phyloP scores from a whole-genome alignment of 2,329 filamentous ascomycete species.

The Hypoxylon sp. region DNA sequence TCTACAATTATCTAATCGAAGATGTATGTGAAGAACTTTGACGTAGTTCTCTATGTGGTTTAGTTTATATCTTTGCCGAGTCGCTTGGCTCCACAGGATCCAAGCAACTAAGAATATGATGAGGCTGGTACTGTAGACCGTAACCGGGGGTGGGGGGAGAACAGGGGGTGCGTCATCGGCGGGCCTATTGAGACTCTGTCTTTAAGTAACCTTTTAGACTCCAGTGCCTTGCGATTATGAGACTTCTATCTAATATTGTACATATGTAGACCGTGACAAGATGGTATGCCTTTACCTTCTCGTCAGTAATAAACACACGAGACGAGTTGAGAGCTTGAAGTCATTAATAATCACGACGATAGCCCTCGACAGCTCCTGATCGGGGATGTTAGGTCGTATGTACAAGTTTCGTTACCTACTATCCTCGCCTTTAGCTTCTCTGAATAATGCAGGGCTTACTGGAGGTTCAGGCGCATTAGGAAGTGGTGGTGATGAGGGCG shows the following conservation, averaged over 20 bases:
- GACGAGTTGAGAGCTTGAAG: conserved; percentile 53
- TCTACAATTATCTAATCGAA: conserved; percentile 33
- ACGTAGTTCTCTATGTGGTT: conserved; percentile 29
- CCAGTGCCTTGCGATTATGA: conserved; percentile 35
- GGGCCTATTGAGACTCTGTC: conserved; percentile 13
- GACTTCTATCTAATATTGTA: conserved; percentile 45
- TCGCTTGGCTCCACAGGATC: conserved; percentile 32
- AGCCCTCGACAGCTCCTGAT: conserved; percentile 33
- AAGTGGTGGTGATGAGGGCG: conserved; percentile 58
- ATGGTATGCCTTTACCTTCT: conserved; percentile 17
- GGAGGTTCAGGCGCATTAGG: conserved; percentile 57
- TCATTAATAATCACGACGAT: conserved; percentile 37
- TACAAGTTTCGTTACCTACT: conserved; percentile 42
- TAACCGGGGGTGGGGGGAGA: conserved; percentile 12
- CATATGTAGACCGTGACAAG: conserved; percentile 28
- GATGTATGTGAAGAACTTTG: conserved; percentile 32
- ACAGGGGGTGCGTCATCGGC: conserved; percentile 31
- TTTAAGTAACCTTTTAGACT: conserved; percentile 21
- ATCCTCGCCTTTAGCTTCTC: conserved; percentile 47
- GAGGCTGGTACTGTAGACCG: conserved; percentile 10
- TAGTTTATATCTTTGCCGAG: conserved; percentile 28
- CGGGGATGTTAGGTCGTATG: conserved; percentile 25
- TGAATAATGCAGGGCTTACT: conserved; percentile 50
- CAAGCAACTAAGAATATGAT: conserved; percentile 3
- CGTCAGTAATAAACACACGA: conserved; percentile 41